phyloP scores from a whole-genome alignment of 208 protist genomes.

The Crithidia fasciculata region DNA sequence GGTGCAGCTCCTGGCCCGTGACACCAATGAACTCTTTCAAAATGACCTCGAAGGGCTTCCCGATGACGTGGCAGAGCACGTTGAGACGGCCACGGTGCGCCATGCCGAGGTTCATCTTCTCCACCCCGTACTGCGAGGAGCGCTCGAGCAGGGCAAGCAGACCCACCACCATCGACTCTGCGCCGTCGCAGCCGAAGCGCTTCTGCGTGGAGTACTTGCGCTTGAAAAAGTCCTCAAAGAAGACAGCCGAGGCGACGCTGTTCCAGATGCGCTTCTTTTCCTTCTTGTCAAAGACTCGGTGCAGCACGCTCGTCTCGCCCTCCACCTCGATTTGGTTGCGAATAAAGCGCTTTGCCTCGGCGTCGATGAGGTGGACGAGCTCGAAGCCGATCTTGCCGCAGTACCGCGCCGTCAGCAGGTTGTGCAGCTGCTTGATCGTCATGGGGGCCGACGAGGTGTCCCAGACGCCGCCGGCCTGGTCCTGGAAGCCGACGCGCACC shows the following conservation, averaged over 20 bases:
- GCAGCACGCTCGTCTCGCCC: slow-evolving; percentile 46
- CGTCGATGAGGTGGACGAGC: slow-evolving; percentile 95
- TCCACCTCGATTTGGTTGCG: slow-evolving; percentile 91
- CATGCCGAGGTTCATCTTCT: slow-evolving; percentile 98
- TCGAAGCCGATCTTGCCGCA: slow-evolving; percentile 93
- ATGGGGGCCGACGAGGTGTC: slow-evolving; percentile 65
- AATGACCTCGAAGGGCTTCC: slow-evolving; percentile 94
- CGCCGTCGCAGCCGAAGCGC: slow-evolving; percentile 97
- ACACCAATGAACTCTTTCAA: slow-evolving; percentile 93
- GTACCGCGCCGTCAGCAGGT: slow-evolving; percentile 85
- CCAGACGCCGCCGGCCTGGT: slow-evolving; percentile 76
- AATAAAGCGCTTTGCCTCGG: slow-evolving; percentile 90
- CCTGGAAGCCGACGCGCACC: slow-evolving; percentile 83
- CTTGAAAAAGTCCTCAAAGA: slow-evolving; percentile 96
- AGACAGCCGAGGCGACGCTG: slow-evolving; percentile 91
- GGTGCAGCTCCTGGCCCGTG: slow-evolving; percentile 63
- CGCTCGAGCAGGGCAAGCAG: slow-evolving; percentile 94
- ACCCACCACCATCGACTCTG: slow-evolving; percentile 95
- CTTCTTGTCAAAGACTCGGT: slow-evolving; percentile 59
- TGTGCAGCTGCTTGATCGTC: slow-evolving; percentile 82
- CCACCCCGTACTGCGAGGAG: slow-evolving; percentile 85
- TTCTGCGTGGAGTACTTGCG: slow-evolving; percentile 96
- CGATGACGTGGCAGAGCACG: slow-evolving; percentile 96
- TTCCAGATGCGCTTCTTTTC: slow-evolving; percentile 92
- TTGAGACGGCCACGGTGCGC: slow-evolving; percentile 98